These are phyloP conservation scores for Colletotrichum gloeosporioides DNA, from an alignment of 2,329 filamentous ascomycete species.

Conservation along the genomic window DNA sequence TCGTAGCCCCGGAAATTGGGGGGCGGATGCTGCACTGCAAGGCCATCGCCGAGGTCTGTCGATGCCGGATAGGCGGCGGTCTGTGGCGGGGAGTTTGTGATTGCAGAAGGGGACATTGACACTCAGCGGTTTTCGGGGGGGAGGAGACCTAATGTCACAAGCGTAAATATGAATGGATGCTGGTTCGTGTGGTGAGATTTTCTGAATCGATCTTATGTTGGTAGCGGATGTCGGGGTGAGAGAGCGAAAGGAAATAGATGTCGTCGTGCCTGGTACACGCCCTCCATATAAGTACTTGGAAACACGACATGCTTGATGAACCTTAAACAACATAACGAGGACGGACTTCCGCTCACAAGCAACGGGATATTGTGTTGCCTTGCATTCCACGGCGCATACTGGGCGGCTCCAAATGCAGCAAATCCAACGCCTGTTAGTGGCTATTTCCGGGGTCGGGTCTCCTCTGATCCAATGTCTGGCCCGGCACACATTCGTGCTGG, in stretches of 20 bases:
- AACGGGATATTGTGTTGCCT: not conserved
- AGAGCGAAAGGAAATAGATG: not conserved
- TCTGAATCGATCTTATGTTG: not conserved
- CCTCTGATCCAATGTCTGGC: not conserved
- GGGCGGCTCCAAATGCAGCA: not conserved
- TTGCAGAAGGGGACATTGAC: conserved; percentile 65
- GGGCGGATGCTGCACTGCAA: conserved; percentile 54
- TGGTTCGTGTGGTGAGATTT: not conserved
- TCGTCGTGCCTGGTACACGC: not conserved
- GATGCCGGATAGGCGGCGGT: conserved; percentile 47
- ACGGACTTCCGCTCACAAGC: conserved; percentile 5
- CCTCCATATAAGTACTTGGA: not conserved
- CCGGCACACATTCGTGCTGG: not conserved
- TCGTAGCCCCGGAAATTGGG: conserved; percentile 83
- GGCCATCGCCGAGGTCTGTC: conserved; percentile 49
- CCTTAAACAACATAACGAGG: not conserved
- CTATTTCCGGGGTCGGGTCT: not conserved
- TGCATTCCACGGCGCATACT: not conserved
- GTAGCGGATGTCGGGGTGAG: not conserved
- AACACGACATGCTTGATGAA: not conserved
- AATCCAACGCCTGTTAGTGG: conserved; percentile 3
- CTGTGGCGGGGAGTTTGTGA: conserved; percentile 53
- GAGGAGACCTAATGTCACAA: not conserved
- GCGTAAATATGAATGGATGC: not conserved
- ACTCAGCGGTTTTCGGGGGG: conserved; percentile 22